Percentiles rank a stretch among this genome's conserved stretches.
phyloP scores from a whole-genome alignment of 257 asterid species.

The Buddleja alternifolia region DNA sequence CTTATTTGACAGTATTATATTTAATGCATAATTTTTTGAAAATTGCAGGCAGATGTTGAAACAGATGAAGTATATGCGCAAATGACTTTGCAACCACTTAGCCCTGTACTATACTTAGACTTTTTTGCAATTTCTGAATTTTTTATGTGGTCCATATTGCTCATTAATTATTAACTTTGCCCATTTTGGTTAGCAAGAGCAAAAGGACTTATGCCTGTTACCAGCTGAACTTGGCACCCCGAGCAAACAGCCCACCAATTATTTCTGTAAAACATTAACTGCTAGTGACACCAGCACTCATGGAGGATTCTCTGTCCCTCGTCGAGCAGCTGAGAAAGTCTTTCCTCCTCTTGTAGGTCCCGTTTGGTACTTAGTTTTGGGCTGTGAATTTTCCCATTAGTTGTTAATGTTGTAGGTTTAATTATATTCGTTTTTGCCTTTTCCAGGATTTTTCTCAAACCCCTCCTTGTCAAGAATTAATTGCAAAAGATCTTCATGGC shows the following conservation, averaged over 20 bases:
- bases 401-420: conserved; percentile 1
- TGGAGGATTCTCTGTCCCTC: conserved; percentile 93
- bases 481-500: conserved; percentile 87
- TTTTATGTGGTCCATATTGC: conserved; percentile 21
- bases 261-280: conserved; percentile 82
- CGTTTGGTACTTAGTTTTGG: conserved; percentile 19
- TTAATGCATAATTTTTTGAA: conserved; percentile 19
- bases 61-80: conserved; percentile 92
- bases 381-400: background rate
- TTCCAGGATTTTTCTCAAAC: conserved; percentile 81
- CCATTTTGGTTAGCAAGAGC: conserved; percentile 67
- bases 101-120: conserved; percentile 46
- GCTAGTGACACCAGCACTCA: conserved; percentile 92
- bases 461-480: conserved; percentile 82
- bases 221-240: conserved; percentile 81
- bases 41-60: conserved; percentile 81
- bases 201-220: conserved; percentile 69
- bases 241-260: conserved; percentile 84
- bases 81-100: conserved; percentile 86
- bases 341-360: conserved; percentile 81
- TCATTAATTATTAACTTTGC: conserved; percentile 17
- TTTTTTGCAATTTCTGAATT: conserved; percentile 4
- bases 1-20: background rate
- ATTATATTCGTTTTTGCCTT: conserved; percentile 17
- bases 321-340: conserved; percentile 92